Evolutionary conservation across 164 flowering plant genomes (phyloP).

Genomic region (Chimonanthus salicifolius): DNA sequence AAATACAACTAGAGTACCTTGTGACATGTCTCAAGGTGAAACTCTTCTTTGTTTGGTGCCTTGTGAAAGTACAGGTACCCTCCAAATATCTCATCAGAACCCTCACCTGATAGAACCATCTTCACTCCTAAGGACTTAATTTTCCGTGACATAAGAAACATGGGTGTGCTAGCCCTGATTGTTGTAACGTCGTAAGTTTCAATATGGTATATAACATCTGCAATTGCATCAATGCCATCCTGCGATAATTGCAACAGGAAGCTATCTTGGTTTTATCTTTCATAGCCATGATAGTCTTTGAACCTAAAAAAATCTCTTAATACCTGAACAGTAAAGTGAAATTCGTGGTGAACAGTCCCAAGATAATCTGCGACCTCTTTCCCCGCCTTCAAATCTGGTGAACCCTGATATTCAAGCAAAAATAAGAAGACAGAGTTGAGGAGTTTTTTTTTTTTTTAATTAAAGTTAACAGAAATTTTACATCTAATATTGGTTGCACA

Average conservation of each 20-base stretch:
- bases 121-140: conserved; percentile 89
- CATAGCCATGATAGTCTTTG: background rate
- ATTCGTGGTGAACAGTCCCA: conserved; percentile 92
- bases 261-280: background rate
- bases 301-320: background rate
- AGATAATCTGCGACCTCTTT: conserved; percentile 91
- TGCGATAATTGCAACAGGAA: conserved; percentile 13
- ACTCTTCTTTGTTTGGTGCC: conserved; percentile 94
- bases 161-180: conserved; percentile 91
- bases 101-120: conserved; percentile 95
- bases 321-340: conserved; percentile 90
- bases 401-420: conserved; percentile 54
- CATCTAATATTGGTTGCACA: background rate
- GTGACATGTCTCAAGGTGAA: conserved; percentile 78
- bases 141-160: conserved; percentile 94
- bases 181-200: conserved; percentile 94
- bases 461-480: background rate
- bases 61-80: conserved; percentile 94
- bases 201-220: conserved; percentile 87
- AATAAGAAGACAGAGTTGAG: background rate
- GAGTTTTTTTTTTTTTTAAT: background rate
- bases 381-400: conserved; percentile 88
- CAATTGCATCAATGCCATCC: conserved; percentile 97
- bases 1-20: conserved; percentile 38
- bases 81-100: conserved; percentile 91